phyloP scores from a whole-genome alignment of 2,329 filamentous ascomycete genomes.

The Knoxdaviesia proteae region DNA sequence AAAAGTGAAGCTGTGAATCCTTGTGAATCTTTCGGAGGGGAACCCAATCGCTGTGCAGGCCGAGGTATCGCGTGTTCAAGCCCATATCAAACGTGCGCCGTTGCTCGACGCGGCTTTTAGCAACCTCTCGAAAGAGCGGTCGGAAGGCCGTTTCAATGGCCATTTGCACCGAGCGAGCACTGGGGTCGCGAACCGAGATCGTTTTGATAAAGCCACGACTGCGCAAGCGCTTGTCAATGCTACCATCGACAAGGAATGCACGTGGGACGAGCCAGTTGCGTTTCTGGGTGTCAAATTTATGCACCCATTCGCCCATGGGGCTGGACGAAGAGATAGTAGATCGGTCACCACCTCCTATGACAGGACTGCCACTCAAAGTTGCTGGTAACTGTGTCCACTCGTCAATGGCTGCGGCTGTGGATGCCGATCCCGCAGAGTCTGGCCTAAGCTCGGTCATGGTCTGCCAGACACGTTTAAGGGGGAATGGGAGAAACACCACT shows the following conservation, averaged over 20 bases:
- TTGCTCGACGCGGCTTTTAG: background rate
- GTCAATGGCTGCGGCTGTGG: constrained; percentile 16
- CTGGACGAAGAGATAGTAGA: constrained; percentile 19
- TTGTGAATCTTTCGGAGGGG: constrained; percentile 59
- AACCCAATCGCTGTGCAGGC: constrained; percentile 48
- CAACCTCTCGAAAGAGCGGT: constrained; percentile 25
- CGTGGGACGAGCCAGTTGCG: constrained; percentile 46
- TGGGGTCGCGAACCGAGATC: constrained; percentile 37
- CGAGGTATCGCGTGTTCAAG: constrained; percentile 20
- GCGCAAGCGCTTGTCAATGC: constrained; percentile 48
- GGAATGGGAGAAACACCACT: constrained; percentile 55
- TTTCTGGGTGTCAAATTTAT: constrained; percentile 17
- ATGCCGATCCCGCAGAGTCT: constrained; percentile 7
- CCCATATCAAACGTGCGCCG: too few species aligned
- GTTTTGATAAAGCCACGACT: constrained; percentile 52
- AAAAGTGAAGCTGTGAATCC: constrained; percentile 49
- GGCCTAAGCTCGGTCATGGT: constrained; percentile 24
- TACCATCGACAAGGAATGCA: constrained; percentile 41
- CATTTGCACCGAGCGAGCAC: constrained; percentile 45
- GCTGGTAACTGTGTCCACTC: constrained; percentile 33
- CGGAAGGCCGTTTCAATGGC: constrained; percentile 43
- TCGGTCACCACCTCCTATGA: constrained; percentile 5
- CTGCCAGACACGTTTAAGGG: constrained; percentile 34
- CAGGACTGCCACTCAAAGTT: background rate
- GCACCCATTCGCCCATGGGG: constrained; percentile 23